These are phyloP conservation scores for Yamadazyma kitorensis DNA, from an alignment of 805 yeast genomes.

Conservation along the genomic window DNA sequence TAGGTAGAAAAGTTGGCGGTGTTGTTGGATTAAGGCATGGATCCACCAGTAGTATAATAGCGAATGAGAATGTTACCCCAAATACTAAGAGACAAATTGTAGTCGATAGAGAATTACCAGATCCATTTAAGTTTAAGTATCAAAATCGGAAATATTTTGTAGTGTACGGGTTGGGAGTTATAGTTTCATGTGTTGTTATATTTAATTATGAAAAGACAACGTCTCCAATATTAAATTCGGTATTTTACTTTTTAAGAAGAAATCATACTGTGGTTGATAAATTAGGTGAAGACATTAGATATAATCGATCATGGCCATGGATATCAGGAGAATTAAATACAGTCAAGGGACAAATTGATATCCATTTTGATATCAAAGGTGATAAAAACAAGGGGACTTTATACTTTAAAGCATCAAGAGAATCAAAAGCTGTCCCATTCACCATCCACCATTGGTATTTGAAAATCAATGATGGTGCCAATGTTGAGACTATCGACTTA, in stretches of 20 bases:
- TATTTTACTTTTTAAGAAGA: slow-evolving; percentile 81
- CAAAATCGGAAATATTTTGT: slow-evolving; percentile 54
- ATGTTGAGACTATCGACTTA: slow-evolving; percentile 23
- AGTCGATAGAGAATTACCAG: slow-evolving; percentile 79
- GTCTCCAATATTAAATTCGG: slow-evolving; percentile 84
- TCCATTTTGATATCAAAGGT: slow-evolving; percentile 70
- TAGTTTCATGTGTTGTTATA: slow-evolving; percentile 50
- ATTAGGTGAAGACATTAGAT: slow-evolving; percentile 75
- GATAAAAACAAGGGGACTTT: slow-evolving; percentile 50
- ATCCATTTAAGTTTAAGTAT: slow-evolving; percentile 58
- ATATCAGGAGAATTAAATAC: slow-evolving; percentile 81
- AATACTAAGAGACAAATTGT: slow-evolving; percentile 23
- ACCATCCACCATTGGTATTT: slow-evolving; percentile 32
- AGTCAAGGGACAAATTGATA: slow-evolving; percentile 75
- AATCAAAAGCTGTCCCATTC: slow-evolving; percentile 49
- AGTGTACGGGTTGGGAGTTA: slow-evolving; percentile 37
- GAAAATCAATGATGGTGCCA: slow-evolving; percentile 19
- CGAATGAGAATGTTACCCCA: no score
- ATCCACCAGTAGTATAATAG: no score
- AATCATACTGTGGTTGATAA: slow-evolving; percentile 58
- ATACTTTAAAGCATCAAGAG: slow-evolving; percentile 71
- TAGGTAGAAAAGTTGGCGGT: no score
- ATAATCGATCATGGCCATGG: slow-evolving; percentile 82
- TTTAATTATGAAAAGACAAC: slow-evolving; percentile 91
- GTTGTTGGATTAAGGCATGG: no score